Evolutionary conservation across 129 eudicot genomes (phyloP), one percentile per base, ranked within the genome.

Genomic region (Solidago caesia): DNA sequence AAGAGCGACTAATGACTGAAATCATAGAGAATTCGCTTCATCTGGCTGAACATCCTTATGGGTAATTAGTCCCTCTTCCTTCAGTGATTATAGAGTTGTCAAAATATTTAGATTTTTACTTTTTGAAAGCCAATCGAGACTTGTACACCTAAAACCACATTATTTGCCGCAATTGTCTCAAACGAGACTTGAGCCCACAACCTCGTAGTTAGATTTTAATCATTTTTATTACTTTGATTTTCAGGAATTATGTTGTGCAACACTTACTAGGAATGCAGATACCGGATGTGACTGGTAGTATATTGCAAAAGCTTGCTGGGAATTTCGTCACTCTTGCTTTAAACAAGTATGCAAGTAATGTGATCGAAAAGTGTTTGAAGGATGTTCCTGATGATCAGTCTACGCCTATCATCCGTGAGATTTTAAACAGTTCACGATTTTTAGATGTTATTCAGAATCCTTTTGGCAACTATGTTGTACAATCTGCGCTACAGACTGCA

Each of bases 161-260:
- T 21, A 21, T 21, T 21, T 21, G 21, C 21, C 21, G 21, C 21
- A 21, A 21, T 21, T 21, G 21, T 21, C 21, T 21, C 21, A 21
- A 21, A 21, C 39, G 39, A 33, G 39, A 33, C 39, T 33, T 33
- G 39, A 33, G 0, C 39, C 39, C 39, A 33, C 2, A 33, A 33
- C 39, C 39, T 33, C 39, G 39, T 29, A 46, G 49, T 61, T 13
- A 33, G 8, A 29, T 5, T 68, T 41, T 64, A 5, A 5, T 29
- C 6, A 13, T 8, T 47, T 62, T 65, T 52, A 4, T 71, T 29
- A 12, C 49, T 72, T 55, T 0, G 15, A 51, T 0, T 76, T 71
- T 52, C 83, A 91, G 97, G 83, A 91, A 89, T 42, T 91, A 89
- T 77, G 96, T 89, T n/a, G 97, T 91, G 77, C 96, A 89, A 66